These are phyloP conservation scores for Ustilago vetiveriae DNA, from an alignment of 1,284 basidiomycete genomes.

Conservation along the genomic window DNA sequence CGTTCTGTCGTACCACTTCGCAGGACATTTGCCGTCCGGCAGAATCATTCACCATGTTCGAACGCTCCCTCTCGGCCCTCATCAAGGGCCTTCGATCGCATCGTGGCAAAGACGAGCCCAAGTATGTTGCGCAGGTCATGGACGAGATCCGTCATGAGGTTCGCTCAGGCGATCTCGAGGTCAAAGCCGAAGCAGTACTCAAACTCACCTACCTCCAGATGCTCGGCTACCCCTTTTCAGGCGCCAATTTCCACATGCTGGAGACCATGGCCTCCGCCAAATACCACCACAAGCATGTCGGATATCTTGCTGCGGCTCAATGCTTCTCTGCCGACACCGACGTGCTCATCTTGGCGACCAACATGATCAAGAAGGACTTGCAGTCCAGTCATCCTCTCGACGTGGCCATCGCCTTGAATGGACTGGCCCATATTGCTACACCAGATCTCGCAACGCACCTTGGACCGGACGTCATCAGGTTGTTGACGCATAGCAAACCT, in stretches of 20 bases:
- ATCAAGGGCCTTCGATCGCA: conserved; percentile 67
- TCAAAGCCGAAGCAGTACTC: conserved; percentile 92
- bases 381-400: conserved; percentile 78
- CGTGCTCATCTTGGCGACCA: conserved; percentile 96
- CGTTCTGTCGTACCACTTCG: background rate
- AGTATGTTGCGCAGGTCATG: conserved; percentile 69
- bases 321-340: conserved; percentile 94
- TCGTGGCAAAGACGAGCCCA: conserved; percentile 68
- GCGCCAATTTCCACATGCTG: conserved; percentile 78
- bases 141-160: conserved; percentile 87
- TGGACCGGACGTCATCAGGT: conserved; percentile 82
- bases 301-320: conserved; percentile 92
- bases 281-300: conserved; percentile 91
- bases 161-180: conserved; percentile 91
- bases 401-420: conserved; percentile 83
- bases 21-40: background rate
- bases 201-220: conserved; percentile 97
- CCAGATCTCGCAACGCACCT: conserved; percentile 88
- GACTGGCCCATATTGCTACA: conserved; percentile 86
- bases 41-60: conserved; percentile 54
- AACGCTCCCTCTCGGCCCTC: conserved; percentile 61
- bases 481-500: conserved; percentile 89
- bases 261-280: conserved; percentile 96
- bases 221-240: conserved; percentile 75
- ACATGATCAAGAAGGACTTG: conserved; percentile 96